Evolutionary conservation across 495 filamentous ascomycete species (phyloP).

Genomic region (Xylaria venustula): DNA sequence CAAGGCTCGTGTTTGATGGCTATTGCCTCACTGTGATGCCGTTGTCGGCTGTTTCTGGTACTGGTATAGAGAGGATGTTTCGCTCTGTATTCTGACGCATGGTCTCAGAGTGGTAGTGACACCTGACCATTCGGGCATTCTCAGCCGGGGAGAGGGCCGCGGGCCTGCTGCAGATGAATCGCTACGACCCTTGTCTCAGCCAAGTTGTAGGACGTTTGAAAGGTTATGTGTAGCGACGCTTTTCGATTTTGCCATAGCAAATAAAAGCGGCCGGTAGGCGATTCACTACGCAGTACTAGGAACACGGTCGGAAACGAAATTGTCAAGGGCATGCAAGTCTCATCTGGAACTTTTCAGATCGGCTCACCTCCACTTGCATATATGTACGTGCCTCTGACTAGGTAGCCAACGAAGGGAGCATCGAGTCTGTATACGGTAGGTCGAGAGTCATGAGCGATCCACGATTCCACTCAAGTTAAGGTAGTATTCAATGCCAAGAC

Average conservation of each 20-base stretch:
- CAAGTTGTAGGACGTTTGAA: background rate
- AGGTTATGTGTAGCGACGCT: background rate
- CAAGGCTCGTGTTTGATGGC: too few relatives aligned
- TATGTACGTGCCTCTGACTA: background rate
- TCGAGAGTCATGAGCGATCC: background rate
- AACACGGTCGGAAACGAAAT: background rate
- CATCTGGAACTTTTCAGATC: background rate
- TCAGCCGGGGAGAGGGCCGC: too few relatives aligned
- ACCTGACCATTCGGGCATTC: background rate
- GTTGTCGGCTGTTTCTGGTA: too few relatives aligned
- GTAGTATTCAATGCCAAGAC: background rate
- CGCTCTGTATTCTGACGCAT: background rate
- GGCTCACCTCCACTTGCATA: background rate
- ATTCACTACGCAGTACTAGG: background rate
- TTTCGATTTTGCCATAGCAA: background rate
- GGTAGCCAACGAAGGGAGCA: background rate
- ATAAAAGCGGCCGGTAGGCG: background rate
- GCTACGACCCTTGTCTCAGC: background rate
- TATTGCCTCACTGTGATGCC: too few relatives aligned
- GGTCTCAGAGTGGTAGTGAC: background rate
- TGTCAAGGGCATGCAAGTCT: background rate
- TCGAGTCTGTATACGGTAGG: background rate
- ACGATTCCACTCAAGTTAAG: background rate
- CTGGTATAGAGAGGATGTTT: background rate
- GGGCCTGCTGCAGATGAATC: too few relatives aligned